A percentile compares a stretch with the other conserved stretches of the same genome.
phyloP scores from a whole-genome alignment of 768 basidiomycete genomes.

The Stropharia rugosoannulata region DNA sequence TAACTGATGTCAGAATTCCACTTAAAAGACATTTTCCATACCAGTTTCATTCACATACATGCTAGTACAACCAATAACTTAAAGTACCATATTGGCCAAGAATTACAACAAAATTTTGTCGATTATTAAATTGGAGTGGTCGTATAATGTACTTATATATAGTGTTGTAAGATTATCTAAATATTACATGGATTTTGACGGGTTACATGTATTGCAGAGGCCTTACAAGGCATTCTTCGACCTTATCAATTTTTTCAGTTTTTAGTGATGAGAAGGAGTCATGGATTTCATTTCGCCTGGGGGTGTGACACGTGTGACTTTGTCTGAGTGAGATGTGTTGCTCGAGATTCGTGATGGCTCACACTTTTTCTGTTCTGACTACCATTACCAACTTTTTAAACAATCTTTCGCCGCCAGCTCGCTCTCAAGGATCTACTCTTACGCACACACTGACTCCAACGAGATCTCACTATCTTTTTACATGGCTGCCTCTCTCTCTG shows the following conservation, averaged over 20 bases:
- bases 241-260: background rate
- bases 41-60: no score
- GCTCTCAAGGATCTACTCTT: conserved; percentile 8
- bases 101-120: no score
- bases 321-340: conserved; percentile 11
- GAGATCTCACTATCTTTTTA: conserved; percentile 24
- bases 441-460: conserved; percentile 19
- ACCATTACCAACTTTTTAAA: conserved; percentile 21
- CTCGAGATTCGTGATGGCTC: conserved; percentile 6
- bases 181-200: background rate
- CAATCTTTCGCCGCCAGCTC: conserved; percentile 18
- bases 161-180: background rate
- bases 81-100: no score
- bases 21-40: no score
- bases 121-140: background rate
- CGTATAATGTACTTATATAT: background rate
- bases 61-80: no score
- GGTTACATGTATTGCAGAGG: background rate
- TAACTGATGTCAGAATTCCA: no score
- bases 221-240: background rate
- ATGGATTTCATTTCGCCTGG: no score
- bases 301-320: conserved; percentile 18
- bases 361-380: conserved; percentile 12
- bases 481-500: conserved; percentile 75
- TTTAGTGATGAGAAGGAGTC: background rate